These are phyloP conservation scores for Saccharomycopsis hybrid DNA, from an alignment of 1,139 yeast species.

Conservation along the genomic window DNA sequence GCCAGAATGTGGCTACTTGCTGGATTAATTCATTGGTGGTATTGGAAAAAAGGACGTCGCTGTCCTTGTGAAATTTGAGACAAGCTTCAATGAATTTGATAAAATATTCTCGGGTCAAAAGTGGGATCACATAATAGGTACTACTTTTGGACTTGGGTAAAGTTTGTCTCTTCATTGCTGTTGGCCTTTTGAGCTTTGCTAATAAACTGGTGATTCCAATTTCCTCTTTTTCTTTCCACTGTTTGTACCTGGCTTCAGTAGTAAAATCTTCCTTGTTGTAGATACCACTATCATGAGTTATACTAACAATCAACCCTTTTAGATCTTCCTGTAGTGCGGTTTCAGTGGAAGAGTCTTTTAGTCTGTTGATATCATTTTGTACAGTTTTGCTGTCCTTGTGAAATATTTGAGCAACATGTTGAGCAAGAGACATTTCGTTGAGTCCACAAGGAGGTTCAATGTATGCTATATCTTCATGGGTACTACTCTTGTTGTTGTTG, in stretches of 20 bases:
- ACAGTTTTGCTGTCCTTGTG: slow-evolving; percentile 35
- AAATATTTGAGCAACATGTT: slow-evolving; percentile 38
- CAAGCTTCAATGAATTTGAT: slow-evolving; percentile 31
- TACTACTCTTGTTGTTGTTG: too few species aligned
- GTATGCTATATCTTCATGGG: slow-evolving; percentile 28
- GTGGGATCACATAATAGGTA: slow-evolving; percentile 38
- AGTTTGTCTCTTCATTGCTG: slow-evolving; percentile 31
- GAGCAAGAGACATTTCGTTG: slow-evolving; percentile 43
- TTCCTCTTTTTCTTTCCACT: slow-evolving; percentile 48
- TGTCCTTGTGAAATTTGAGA: slow-evolving; percentile 26
- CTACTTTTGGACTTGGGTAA: slow-evolving; percentile 33
- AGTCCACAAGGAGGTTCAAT: slow-evolving; percentile 43
- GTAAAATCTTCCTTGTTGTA: slow-evolving; percentile 39
- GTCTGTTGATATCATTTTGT: slow-evolving; percentile 44
- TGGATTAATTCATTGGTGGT: slow-evolving; percentile 36
- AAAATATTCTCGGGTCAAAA: slow-evolving; percentile 35
- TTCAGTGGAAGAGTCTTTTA: slow-evolving; percentile 40
- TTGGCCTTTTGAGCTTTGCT: slow-evolving; percentile 33
- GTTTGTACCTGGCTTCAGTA: slow-evolving; percentile 34
- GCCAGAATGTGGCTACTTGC: slow-evolving; percentile 51
- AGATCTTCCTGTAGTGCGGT: slow-evolving; percentile 41
- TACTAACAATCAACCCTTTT: slow-evolving; percentile 34
- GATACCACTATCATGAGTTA: slow-evolving; percentile 38
- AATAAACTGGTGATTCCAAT: slow-evolving; percentile 34
- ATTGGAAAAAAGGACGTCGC: slow-evolving; percentile 29